Conservation (phyloP, 2,329 filamentous ascomycete genomes). For the Trichoderma sp. region DNA sequence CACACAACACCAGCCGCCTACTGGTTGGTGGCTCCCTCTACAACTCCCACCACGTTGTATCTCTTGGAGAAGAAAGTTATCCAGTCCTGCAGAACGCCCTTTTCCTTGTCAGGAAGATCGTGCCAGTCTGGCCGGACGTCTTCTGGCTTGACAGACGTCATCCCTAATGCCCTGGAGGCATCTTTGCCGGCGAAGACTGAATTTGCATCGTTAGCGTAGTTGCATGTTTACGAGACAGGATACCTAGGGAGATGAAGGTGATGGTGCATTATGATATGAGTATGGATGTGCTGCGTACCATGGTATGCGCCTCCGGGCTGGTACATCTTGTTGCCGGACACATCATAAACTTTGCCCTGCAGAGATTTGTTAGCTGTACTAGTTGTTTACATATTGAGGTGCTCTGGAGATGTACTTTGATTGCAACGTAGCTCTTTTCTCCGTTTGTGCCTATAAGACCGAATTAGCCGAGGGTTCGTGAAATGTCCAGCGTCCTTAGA, state of each 20-base stretch:
- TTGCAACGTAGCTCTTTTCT: conserved; percentile 67
- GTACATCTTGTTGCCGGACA: conserved; percentile 86
- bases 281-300: conserved; percentile 57
- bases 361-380: conserved; percentile 17
- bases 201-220: background rate
- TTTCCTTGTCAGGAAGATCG: conserved; percentile 81
- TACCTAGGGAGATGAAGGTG: background rate
- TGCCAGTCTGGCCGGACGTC: conserved; percentile 83
- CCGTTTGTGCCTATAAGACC: conserved; percentile 61
- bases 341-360: conserved; percentile 91
- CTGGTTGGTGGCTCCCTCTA: conserved; percentile 62
- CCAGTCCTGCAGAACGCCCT: conserved; percentile 87
- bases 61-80: conserved; percentile 94
- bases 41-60: conserved; percentile 82
- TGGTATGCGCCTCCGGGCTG: conserved; percentile 79
- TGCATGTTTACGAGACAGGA: background rate
- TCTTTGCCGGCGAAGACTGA: conserved; percentile 95
- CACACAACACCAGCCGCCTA: conserved; percentile 34
- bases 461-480: conserved; percentile 14
- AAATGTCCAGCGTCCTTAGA: background rate
- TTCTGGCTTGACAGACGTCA: conserved; percentile 81
- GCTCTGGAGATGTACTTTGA: conserved; percentile 54
- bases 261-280: background rate
- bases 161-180: conserved; percentile 85
- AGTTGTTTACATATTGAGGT: background rate